Evolutionary conservation across 2,329 filamentous ascomycete species (phyloP).

Genomic region (Fusarium tricinctum): DNA sequence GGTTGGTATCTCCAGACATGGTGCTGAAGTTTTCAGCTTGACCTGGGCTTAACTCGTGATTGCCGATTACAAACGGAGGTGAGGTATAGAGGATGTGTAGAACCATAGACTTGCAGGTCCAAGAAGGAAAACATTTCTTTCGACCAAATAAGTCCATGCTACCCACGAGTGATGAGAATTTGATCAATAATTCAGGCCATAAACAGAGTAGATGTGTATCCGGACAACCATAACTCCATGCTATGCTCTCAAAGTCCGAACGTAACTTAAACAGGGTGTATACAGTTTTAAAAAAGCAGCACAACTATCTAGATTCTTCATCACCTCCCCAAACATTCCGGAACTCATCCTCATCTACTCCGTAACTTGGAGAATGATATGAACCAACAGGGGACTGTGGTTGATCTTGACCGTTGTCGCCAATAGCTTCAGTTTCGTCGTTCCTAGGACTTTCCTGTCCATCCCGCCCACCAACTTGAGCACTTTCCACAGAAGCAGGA

Average conservation of each 20-base stretch:
- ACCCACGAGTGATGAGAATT: neutral
- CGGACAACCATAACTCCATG: conserved; percentile 50
- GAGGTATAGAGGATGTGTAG: conserved; percentile 4
- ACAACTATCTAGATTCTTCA: conserved; percentile 42
- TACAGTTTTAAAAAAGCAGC: conserved; percentile 34
- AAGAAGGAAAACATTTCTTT: conserved; percentile 8
- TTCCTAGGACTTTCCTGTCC: conserved; percentile 39
- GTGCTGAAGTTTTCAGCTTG: conserved; percentile 59
- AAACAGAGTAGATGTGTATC: conserved; percentile 3
- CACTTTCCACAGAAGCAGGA: conserved; percentile 32
- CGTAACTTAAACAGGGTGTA: conserved; percentile 31
- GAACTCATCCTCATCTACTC: conserved; percentile 58
- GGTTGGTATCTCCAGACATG: conserved; percentile 61
- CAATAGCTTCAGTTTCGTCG: conserved; percentile 37
- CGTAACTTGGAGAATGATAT: conserved; percentile 50
- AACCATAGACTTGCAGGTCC: conserved; percentile 6
- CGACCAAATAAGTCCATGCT: neutral
- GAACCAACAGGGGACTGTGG: conserved; percentile 32
- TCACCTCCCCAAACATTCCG: conserved; percentile 61
- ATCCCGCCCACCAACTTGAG: conserved; percentile 33
- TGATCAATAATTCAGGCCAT: neutral
- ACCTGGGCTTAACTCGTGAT: conserved; percentile 49
- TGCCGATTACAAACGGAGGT: conserved; percentile 3
- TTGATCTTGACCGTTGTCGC: conserved; percentile 19
- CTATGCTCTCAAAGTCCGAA: conserved; percentile 40